Base-by-base conservation (phyloP, 2,329 filamentous ascomycete genomes). In the Dactylellina leptospora region DNA sequence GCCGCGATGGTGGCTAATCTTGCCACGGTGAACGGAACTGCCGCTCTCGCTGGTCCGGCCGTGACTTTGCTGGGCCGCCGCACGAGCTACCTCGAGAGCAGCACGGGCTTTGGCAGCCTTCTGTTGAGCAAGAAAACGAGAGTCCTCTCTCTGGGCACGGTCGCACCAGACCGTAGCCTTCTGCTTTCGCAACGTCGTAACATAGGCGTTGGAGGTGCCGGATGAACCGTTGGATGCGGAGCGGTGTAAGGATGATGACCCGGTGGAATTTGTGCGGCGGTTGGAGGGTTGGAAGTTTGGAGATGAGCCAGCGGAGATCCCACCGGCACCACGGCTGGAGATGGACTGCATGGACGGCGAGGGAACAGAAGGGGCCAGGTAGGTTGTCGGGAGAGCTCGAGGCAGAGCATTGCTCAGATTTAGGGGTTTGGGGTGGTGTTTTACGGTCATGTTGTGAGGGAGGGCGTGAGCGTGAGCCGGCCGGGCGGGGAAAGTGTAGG, bases 81-180 rank as follows among this genome's bases (percentile, higher is more conserved):
- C 73, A 40, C 75, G 73, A 23, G 75, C 64, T 5, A 97, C 88
- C 81, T 97, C 92, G 77, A 90, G 87, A 62, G 89, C 88, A 10
- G 95, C 95, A 51, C 92, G 85, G 82, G 91, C 88, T 83, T 95
- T 96, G 68, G 93, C 95, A 36, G 90, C 90, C 66, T 90, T 87
- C 79, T 96, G 92, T 77, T 93, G 90, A 25, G 92, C 92, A 2
- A 89, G 82, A 64, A 95, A 82, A 54, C 92, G 86, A 0, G 93
- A 91, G 79, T 99, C 95, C 80, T 97, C 92, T 74, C 91, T 88
- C 79, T 99, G 95, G 8, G 93, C 86, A 59, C 93, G 89, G 79
- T 97, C 95, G 82, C 93, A 97, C 95, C 95, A 99, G 3, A 99
- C 95, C 0, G 95, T 99, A 28, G 92, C 95, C 80, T 97, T 97